Evolutionary conservation across 140 eudicot genomes (phyloP), one percentile per base, ranked within the genome.

Genomic region (Erigeron philadelphicus): DNA sequence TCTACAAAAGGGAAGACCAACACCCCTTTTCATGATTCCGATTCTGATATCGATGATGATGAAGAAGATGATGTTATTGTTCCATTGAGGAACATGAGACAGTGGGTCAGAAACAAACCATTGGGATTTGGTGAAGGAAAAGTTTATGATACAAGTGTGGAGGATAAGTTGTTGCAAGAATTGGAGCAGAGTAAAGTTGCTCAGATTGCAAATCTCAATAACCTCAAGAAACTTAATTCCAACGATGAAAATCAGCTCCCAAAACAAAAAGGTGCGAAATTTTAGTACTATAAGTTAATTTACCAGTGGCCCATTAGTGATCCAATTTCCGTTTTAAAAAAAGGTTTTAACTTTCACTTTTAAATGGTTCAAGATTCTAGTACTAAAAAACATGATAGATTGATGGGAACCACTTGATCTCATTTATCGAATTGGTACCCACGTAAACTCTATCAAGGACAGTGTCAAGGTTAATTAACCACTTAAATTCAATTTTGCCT

Each of bases 111-210:
- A 46, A 88, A 81, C 13, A 86, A 80, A 78, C 97, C 97, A 16
- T 65, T 56, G 64, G 99, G 99, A 50, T 89, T 93, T 76, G 99
- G 97, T 16, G 95, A 89, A 79, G 99, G 91, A 42, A 93, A 80
- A 64, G 94, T 21, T 50, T 93, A 93, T 75, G 96, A 93, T 78
- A 89, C 98, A 70, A 81, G 82, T 9, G 6, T 93, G 65, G 98
- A 93, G 70, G 95, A 93, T 71, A 87, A 89, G 63, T 46, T 93
- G 53, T 65, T 85, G 64, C 94, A 84, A 63, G 98, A 93, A 64
- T 75, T 89, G 58, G 94, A 86, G 81, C 86, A 83, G 83, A 81
- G 90, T 59, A 84, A 85, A 77, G 68, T 50, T 67, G 93, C 96
- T 75, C 98, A 93, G 83, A 72, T 83, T 76, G 95, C 84, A 6